Base-by-base conservation (phyloP, 768 basidiomycete genomes). In the Pisolithus tinctorius region DNA sequence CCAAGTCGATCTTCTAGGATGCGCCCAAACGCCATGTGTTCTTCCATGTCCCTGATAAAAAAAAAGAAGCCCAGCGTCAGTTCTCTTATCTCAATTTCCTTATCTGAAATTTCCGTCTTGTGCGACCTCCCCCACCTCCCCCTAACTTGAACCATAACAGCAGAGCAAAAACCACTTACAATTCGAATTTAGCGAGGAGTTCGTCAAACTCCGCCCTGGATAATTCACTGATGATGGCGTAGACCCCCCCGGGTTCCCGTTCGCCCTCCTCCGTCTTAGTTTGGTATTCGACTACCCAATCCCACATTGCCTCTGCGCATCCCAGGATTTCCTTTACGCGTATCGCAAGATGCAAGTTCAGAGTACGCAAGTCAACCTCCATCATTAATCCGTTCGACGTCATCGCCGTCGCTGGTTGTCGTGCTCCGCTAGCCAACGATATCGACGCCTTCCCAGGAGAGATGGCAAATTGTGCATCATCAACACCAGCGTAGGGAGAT, bases 281-380 rank as follows among this genome's bases (percentile, higher is more conserved):
- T 67, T 82, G 81, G 53, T 75, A 76, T 25, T 75, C 75, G 20
- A 69, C 60, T 3, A 88, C 76, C 79, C 81, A 88, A 49, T 85
- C 84, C 87, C 87, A 89, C 85, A 88, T 88, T 29, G 80, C 73
- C 65, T 88, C 87, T 0, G 81, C 73, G 58, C 85, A 88, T 7
- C 75, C 84, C 13, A 87, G 56, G n/a, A 88, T 73, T 61, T 86
- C 86, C 51, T 77, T 73, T 8, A 77, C 76, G 13, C 83, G 74
- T 55, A 81, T 51, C 16, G 76, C 69, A n/a, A 89, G 71, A 64
- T 85, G 84, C 52, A 86, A 63, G 59, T 84, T 83, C 43, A 86
- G 65, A 7, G 76, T 73, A 49, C 75, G 71, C 45, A 80, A 54
- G 63, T 88, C 86, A 30, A 85, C 69, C 39, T 76, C 69, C 55